Conservation (phyloP, 1,284 basidiomycete genomes). For the Ceratobasidium sp. region DNA sequence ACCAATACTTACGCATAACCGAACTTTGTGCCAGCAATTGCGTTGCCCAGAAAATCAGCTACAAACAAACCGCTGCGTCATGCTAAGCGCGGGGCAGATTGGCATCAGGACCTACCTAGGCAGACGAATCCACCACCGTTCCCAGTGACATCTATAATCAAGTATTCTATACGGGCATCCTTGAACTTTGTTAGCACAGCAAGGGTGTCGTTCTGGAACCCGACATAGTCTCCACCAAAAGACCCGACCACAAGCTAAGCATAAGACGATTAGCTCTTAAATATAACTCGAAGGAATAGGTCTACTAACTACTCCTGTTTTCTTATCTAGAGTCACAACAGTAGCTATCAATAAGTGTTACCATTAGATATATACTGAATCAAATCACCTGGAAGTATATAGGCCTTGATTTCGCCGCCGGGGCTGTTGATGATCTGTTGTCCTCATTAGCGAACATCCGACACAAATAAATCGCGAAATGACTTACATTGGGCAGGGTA, state of each 20-base stretch:
- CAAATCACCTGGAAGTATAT: conserved; percentile 63
- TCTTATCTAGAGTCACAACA: conserved; percentile 55
- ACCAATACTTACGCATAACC: conserved; percentile 67
- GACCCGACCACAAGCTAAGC: conserved; percentile 59
- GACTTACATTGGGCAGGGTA: conserved; percentile 62
- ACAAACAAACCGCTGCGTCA: conserved; percentile 63
- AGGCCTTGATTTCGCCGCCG: conserved; percentile 73
- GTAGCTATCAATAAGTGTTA: not conserved
- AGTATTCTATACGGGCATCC: conserved; percentile 63
- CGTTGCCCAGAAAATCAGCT: conserved; percentile 50
- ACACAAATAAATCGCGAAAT: not conserved
- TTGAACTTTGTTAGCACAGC: conserved; percentile 65
- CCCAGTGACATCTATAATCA: conserved; percentile 72
- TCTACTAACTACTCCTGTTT: conserved; percentile 69
- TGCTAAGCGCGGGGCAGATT: conserved; percentile 53
- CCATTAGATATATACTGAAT: not conserved
- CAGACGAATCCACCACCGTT: conserved; percentile 65
- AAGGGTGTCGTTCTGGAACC: conserved; percentile 69
- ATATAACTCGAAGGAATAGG: no score
- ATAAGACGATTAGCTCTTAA: not conserved
- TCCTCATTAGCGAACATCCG: not conserved
- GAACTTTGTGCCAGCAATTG: conserved; percentile 64
- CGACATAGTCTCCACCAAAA: conserved; percentile 63
- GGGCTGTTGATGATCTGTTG: conserved; percentile 52
- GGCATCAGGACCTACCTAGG: conserved; percentile 20